Conservation (phyloP, 2,329 filamentous ascomycete genomes). For the Hymenoscyphus salicellus region DNA sequence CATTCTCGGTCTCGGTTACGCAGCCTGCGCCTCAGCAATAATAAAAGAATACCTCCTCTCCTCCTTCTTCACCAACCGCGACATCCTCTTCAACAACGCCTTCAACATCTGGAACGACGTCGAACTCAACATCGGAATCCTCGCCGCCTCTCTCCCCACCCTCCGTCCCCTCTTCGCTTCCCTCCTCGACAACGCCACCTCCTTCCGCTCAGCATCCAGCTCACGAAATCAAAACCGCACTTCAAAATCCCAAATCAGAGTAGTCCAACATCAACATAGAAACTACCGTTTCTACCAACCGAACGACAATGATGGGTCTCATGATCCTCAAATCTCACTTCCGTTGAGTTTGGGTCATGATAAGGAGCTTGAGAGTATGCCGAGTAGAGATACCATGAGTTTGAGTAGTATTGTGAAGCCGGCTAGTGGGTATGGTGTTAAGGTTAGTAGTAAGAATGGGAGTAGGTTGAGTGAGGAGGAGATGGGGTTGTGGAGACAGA, state of each 20-base stretch:
- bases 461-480: not conserved
- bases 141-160: constrained; percentile 44
- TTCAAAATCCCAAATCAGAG: constrained; percentile 2
- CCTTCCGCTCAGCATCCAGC: not conserved
- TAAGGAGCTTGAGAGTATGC: not conserved
- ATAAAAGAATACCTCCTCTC: constrained; percentile 42
- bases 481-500: constrained; percentile 4
- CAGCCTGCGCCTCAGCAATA: constrained; percentile 43
- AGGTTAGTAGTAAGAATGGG: not conserved
- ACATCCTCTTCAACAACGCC: constrained; percentile 36
- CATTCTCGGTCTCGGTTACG: constrained; percentile 28
- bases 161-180: constrained; percentile 41
- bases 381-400: not conserved
- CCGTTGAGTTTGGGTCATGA: not conserved
- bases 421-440: not conserved
- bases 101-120: constrained; percentile 46
- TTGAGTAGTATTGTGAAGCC: not conserved
- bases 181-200: constrained; percentile 31
- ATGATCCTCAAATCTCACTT: no score
- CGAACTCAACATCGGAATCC: constrained; percentile 44
- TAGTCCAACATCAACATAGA: not conserved
- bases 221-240: not conserved
- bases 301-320: no score
- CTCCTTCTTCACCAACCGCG: constrained; percentile 37
- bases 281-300: constrained; percentile 1